A percentile compares a stretch with the other conserved stretches of the same genome.
Conservation (phyloP, 2,329 filamentous ascomycete species). For the Thelonectria olida region DNA sequence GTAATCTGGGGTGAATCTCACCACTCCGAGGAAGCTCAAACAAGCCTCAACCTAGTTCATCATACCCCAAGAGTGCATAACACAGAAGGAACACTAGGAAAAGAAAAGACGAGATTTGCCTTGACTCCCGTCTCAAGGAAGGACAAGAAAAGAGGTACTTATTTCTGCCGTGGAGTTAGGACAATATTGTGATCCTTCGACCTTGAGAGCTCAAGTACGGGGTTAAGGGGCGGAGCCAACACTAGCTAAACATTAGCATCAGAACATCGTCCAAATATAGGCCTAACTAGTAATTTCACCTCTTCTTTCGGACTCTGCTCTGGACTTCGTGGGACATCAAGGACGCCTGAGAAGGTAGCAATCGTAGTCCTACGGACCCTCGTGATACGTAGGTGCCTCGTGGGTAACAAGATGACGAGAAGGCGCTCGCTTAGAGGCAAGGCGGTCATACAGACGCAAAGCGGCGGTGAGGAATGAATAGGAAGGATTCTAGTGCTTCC, state of each 20-base stretch:
- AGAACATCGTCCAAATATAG: background rate
- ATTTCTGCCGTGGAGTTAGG: background rate
- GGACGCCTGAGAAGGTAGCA: background rate
- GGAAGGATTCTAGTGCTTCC: background rate
- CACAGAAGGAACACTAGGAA: background rate
- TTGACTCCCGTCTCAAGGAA: no score
- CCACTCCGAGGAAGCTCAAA: background rate
- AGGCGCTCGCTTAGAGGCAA: background rate
- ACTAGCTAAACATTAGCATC: no score
- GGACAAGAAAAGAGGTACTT: no score
- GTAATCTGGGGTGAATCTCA: background rate
- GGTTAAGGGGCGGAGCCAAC: no score
- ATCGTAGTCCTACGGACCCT: background rate
- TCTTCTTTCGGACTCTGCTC: background rate
- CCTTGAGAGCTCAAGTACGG: no score
- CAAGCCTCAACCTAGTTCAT: background rate
- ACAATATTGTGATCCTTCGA: background rate
- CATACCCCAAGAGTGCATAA: background rate
- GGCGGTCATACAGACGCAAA: background rate
- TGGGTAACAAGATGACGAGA: background rate
- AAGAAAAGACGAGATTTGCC: background rate
- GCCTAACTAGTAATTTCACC: background rate
- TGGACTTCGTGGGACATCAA: background rate
- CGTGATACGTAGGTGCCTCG: background rate
- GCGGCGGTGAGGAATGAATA: background rate